Conservation (phyloP, 176 grass and related monocot genomes). For the Tillandsia leiboldiana region DNA sequence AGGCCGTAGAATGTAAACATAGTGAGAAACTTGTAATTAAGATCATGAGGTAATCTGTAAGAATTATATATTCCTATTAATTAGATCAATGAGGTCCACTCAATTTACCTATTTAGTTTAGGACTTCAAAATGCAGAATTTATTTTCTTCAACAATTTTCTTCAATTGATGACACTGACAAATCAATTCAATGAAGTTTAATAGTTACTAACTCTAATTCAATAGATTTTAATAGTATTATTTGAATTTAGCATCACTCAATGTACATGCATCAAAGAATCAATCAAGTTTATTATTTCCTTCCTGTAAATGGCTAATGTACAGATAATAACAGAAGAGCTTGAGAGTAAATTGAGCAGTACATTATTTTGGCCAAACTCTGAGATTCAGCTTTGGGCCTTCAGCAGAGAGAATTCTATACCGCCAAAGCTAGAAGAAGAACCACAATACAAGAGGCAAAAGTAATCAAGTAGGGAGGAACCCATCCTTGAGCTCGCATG, state of each 20-base stretch:
- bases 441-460: background rate
- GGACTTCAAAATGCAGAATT: too few relatives aligned
- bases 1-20: too few relatives aligned
- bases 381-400: too few relatives aligned
- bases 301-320: background rate
- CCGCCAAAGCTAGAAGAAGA: background rate
- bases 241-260: background rate
- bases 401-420: background rate
- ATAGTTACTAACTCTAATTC: too few relatives aligned
- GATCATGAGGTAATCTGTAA: too few relatives aligned
- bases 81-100: too few relatives aligned
- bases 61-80: too few relatives aligned
- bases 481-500: background rate
- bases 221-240: background rate
- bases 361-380: background rate
- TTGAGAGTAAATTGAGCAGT: background rate
- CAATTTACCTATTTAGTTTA: too few relatives aligned
- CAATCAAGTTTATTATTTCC: background rate
- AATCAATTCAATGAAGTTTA: too few relatives aligned
- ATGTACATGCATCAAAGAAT: slow-evolving; percentile 3
- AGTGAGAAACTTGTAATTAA: too few relatives aligned
- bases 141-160: too few relatives aligned
- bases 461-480: background rate
- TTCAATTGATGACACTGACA: too few relatives aligned
- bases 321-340: background rate